A percentile compares a stretch with the other conserved stretches of the same genome.
phyloP scores from a whole-genome alignment of 192 early-diverging fungal species.

The Backusella luteola region DNA sequence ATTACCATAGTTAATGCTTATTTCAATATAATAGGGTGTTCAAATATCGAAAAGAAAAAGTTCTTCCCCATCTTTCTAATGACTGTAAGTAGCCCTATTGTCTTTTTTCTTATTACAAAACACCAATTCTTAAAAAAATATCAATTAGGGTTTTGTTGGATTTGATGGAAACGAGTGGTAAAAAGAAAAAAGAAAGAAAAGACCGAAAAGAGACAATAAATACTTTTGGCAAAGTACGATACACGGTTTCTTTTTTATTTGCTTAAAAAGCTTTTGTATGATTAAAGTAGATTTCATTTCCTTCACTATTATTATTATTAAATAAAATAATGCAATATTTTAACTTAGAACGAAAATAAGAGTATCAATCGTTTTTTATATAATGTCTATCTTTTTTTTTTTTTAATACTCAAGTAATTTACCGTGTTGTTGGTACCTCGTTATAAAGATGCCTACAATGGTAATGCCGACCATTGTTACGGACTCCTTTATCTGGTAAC shows the following conservation, averaged over 20 bases:
- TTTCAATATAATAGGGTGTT: constrained; percentile 56
- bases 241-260: neutral
- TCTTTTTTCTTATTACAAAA: neutral
- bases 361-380: too few relatives aligned
- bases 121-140: neutral
- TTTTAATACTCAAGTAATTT: neutral
- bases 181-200: neutral
- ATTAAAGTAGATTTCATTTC: constrained; percentile 4
- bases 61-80: constrained; percentile 91
- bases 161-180: constrained; percentile 63
- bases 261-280: neutral
- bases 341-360: neutral
- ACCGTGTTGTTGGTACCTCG: neutral
- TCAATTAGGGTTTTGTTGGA: constrained; percentile 61
- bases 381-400: too few relatives aligned
- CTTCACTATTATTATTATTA: neutral
- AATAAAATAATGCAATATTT: neutral
- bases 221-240: neutral
- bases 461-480: neutral
- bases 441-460: neutral
- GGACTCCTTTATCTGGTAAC: neutral
- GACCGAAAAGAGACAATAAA: neutral
- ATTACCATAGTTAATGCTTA: neutral
- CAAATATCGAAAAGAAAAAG: constrained; percentile 86
- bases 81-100: constrained; percentile 48